Percentiles rank a stretch among this genome's conserved stretches.
phyloP scores from a whole-genome alignment of 257 asterid species.

The Solanum sitiens region DNA sequence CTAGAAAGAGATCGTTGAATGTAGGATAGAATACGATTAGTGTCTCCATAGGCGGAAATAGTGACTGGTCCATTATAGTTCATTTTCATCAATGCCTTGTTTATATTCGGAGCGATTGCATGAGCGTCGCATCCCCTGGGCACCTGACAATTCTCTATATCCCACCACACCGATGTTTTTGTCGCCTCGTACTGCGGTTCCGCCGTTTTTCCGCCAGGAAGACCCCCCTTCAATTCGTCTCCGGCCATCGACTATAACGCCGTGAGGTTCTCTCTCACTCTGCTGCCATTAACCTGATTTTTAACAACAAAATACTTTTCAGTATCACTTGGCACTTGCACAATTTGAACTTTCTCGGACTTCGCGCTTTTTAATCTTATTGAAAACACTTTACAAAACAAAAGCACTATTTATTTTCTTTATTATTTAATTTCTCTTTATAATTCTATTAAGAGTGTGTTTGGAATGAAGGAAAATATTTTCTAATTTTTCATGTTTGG shows the following conservation, averaged over 20 bases:
- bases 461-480: too few species aligned
- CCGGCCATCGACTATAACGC: background rate
- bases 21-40: slow-evolving; percentile 36
- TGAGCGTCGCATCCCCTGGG: slow-evolving; percentile 63
- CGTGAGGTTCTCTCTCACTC: background rate
- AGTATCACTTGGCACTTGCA: background rate
- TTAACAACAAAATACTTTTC: background rate
- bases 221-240: background rate
- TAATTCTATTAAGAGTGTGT: too few species aligned
- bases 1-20: slow-evolving; percentile 65
- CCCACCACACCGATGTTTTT: slow-evolving; percentile 90
- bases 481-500: too few species aligned
- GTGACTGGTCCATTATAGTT: slow-evolving; percentile 78
- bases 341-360: background rate
- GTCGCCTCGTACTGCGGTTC: slow-evolving; percentile 68
- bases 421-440: background rate
- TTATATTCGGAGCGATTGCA: slow-evolving; percentile 71
- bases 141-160: slow-evolving; percentile 88
- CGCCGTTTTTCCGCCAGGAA: slow-evolving; percentile 9
- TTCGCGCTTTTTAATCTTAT: background rate
- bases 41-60: slow-evolving; percentile 75
- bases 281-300: background rate
- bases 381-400: background rate
- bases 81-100: slow-evolving; percentile 64
- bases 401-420: background rate